Evolutionary conservation across 1,284 basidiomycete genomes (phyloP), one percentile per base, ranked within the genome.

Genomic region (Cryptococcus maquisensis): DNA sequence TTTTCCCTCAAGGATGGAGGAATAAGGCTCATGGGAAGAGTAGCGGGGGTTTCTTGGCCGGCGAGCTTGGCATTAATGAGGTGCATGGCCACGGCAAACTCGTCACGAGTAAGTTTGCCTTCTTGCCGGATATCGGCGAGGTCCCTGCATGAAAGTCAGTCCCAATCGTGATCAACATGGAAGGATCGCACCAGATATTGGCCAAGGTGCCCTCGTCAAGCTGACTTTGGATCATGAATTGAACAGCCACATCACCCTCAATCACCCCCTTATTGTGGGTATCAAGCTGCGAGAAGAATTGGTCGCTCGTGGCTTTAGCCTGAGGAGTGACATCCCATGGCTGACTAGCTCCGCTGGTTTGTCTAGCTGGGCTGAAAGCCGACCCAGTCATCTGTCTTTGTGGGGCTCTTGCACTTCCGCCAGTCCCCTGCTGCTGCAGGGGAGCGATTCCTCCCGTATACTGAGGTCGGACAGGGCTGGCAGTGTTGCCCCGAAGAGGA

Each of bases 71-170:
- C 82, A 73, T 92, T 90, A 69, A 99, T 98, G 46, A 99, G 82
- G 75, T 95, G 84, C 86, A 97, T 87, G 3, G 94, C 96, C 41
- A 98, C 87, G 3, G 96, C 95, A 74, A 99, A 98, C 26, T 94
- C 91, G 56, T 98, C 95, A 51, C 86, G 83, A 21, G 86, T 91
- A 40, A 99, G 81, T 47, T 82, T 83, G 4, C 96, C 96, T 61
- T 93, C 87, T 61, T 90, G 88, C 51, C 88, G 85, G 38, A 98
- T 82, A 69, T 98, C 96, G 23, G 94, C 82, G 16, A 99, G 83
- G 73, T 99, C 96, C 92, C 91, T 94, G 61, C 7, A 37, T 24
- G 23, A 18, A 13, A 8, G 6, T 12, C 3, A 20, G 12, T 20
- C 65, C 1, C 15, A 15, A 20, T 8, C 1, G 2, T n/a, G 42